These are phyloP conservation scores for Blepharisma undulans DNA, from an alignment of 169 alveolate genomes.

Conservation along the genomic window DNA sequence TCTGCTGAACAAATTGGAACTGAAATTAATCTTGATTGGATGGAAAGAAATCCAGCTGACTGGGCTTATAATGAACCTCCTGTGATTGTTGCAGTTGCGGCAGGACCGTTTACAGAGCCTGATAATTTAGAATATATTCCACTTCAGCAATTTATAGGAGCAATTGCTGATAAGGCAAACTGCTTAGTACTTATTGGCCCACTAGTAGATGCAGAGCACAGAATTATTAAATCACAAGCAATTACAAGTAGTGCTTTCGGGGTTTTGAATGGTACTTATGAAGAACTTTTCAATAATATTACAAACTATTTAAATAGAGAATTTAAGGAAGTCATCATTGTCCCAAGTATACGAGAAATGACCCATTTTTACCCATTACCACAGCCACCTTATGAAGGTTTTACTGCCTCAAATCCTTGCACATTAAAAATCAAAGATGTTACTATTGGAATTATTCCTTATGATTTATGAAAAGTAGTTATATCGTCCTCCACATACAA, in stretches of 20 bases:
- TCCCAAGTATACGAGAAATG: not conserved
- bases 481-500: not conserved
- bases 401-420: not conserved
- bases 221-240: not conserved
- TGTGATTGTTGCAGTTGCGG: not conserved
- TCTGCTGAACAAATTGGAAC: not conserved
- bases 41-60: not conserved
- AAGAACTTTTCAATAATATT: not conserved
- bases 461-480: not conserved
- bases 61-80: not conserved
- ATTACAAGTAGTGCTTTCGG: not conserved
- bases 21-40: not conserved
- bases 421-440: not conserved
- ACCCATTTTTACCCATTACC: conserved; percentile 7
- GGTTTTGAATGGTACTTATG: not conserved
- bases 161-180: not conserved
- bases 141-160: not conserved
- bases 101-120: not conserved
- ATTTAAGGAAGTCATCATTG: not conserved
- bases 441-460: not conserved
- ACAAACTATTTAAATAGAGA: not conserved
- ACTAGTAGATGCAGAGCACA: not conserved
- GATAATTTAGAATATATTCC: not conserved
- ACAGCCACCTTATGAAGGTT: not conserved
- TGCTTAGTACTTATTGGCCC: not conserved